Evolutionary conservation across 139 green algal genomes (phyloP), one percentile per base, ranked within the genome.

Genomic region (Coelastrella sp.): DNA sequence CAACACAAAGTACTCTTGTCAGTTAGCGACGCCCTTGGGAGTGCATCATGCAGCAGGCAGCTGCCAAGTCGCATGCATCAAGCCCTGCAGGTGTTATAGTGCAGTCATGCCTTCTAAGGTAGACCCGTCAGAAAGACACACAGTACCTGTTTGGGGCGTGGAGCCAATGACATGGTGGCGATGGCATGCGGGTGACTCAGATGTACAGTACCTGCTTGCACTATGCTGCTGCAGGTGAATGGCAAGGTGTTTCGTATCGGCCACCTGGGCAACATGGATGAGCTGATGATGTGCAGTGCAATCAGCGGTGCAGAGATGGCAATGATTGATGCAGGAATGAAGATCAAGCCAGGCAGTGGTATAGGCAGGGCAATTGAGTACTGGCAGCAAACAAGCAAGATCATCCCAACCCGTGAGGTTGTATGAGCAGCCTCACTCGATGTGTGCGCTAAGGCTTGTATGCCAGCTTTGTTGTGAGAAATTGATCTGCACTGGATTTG

Each of bases 171-270:
- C 35, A 49, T 49, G 35, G 35, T 49, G 35, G 35, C 35, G 1
- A 5, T 49, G 3, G 3, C 35, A 49, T 5, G 35, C 35, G 35
- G 35, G 35, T 49, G 35, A 49, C 35, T 49, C 35, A 49, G 1
- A 49, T 49, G 35, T 49, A 49, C 35, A 49, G 35, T 49, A 49
- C 3, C 35, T 49, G 35, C 35, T 49, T 49, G 35, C 35, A 3
- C 24, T 8, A 8, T 76, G 68, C 68, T 76, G 19, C 68, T 27
- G 1, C 78, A 95, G 87, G 93, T 98, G 15, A 95, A 97, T 72
- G 98, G 98, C 91, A 99, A 99, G 95, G 98, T 99, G 63, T 99
- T 99, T 93, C 93, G 97, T 68, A 99, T 99, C 81, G 98, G 98
- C 6, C 98, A 99, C 95, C 93, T 99, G 66, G 98, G 98, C 84